Base-by-base conservation (phyloP, 768 basidiomycete genomes). In the Pisolithus sp. region DNA sequence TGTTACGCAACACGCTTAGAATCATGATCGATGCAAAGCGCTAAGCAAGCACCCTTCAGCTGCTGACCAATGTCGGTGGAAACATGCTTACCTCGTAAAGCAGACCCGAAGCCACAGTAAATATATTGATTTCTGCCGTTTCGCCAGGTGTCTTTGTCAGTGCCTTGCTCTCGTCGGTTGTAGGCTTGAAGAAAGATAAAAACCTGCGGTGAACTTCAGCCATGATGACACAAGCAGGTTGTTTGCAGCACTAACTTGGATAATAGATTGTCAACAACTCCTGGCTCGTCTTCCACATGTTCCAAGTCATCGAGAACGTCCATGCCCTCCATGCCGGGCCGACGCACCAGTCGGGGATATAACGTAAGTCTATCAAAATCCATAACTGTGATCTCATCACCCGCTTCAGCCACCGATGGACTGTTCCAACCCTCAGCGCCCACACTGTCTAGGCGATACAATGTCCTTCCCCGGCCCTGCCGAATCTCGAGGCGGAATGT, bases 11-110 rank as follows among this genome's bases (percentile, higher is more conserved):
- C 30, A 99, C 96, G 59, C 93, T 95, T 34, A 97, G 76, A 51
- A 97, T 91, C 96, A 98, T 99, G 71, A 99, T 97, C 8, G 91
- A 92, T 0, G 85, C 93, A 70, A 99, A 98, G 15, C 96, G 85
- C 93, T 98, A 57, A 40, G 20, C 7, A 38, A 39, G 40, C 17
- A 26, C 43, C 15, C 34, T 38, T 58, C 40, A 59, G 49, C 15
- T 31, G 12, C 23, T 31, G 37, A 43, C 20, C 12, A 7, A 31
- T 60, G 1, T 23, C 26, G 15, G 43, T 12, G 39, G 20, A 24
- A 62, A 53, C 42, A 24, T 15, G 26, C 75, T 26, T 50, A 93
- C 95, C 82, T 98, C 96, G 56, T 98, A 99, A 2, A 99, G 75
- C 48, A 95, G 70, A 0, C 96, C 96, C 1, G 96, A 98, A 7